phyloP scores from a whole-genome alignment of 2,329 filamentous ascomycete species.

The Claviceps maximensis region DNA sequence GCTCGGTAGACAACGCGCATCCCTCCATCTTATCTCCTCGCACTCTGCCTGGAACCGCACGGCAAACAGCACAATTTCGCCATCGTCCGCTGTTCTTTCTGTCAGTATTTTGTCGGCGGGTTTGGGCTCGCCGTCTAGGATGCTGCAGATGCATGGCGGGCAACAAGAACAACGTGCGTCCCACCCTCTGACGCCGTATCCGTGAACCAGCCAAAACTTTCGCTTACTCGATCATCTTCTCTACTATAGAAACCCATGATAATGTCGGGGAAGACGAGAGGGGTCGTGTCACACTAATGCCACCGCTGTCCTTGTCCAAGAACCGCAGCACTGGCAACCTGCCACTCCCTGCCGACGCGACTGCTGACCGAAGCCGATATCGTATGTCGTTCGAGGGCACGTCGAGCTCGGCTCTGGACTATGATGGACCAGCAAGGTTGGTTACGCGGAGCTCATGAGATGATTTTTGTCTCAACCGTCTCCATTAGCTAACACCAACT shows the following conservation, averaged over 20 bases:
- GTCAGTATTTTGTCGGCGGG: slow-evolving; percentile 5
- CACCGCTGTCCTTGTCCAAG: slow-evolving; percentile 43
- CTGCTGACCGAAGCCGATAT: slow-evolving; percentile 44
- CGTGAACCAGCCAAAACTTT: slow-evolving; percentile 1
- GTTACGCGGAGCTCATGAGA: slow-evolving; percentile 13
- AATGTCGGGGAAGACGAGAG: slow-evolving; percentile 22
- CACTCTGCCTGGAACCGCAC: neutral
- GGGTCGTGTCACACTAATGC: slow-evolving; percentile 31
- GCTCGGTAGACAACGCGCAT: neutral
- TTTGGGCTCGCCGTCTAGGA: slow-evolving; percentile 21
- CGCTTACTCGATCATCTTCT: slow-evolving; percentile 11
- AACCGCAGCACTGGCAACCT: slow-evolving; percentile 55
- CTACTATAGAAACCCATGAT: slow-evolving; percentile 19
- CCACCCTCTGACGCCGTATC: slow-evolving; percentile 1
- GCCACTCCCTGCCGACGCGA: slow-evolving; percentile 30
- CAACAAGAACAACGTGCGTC: slow-evolving; percentile 27
- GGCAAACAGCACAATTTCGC: neutral
- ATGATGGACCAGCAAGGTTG: slow-evolving; percentile 63
- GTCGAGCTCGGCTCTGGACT: slow-evolving; percentile 42
- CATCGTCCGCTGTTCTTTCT: slow-evolving; percentile 11
- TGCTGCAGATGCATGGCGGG: slow-evolving; percentile 30
- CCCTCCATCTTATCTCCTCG: neutral
- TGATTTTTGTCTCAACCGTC: slow-evolving; percentile 11
- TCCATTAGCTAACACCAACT: neutral
- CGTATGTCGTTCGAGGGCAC: slow-evolving; percentile 69